Evolutionary conservation across 805 yeast species (phyloP).

Genomic region (Saccharomycopsis sp.): DNA sequence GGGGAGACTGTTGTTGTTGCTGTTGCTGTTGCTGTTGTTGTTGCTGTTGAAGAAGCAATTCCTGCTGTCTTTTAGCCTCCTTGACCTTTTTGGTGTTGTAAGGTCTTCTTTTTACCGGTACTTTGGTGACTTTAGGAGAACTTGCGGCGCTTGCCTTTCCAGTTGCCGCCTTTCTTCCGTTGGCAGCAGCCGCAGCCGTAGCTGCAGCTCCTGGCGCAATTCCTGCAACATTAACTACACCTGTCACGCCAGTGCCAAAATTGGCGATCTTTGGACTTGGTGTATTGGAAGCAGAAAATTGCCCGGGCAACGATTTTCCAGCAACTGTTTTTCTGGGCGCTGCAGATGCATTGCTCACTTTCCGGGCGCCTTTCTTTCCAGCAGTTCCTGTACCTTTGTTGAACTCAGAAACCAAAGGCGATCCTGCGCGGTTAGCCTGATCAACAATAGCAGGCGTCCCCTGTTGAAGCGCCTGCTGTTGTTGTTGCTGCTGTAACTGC

Average conservation of each 20-base stretch:
- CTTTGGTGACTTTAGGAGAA: constrained; percentile 15
- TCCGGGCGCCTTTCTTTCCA: neutral
- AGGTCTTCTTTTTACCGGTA: constrained; percentile 12
- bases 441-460: constrained; percentile 1
- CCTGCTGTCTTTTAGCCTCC: constrained; percentile 4
- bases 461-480: constrained; percentile 24
- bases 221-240: neutral
- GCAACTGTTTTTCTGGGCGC: constrained; percentile 23
- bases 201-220: neutral
- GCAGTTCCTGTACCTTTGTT: neutral
- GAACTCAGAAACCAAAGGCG: neutral
- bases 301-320: constrained; percentile 29
- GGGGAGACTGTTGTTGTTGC: neutral
- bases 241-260: neutral
- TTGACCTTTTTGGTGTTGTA: constrained; percentile 17
- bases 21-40: neutral
- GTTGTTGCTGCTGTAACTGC: constrained; percentile 28
- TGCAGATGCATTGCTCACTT: neutral
- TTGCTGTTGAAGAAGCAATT: neutral
- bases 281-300: constrained; percentile 14
- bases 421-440: too few relatives aligned
- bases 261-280: constrained; percentile 1
- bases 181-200: neutral
- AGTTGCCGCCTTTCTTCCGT: neutral
- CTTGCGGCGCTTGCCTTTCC: constrained; percentile 15